Evolutionary conservation across 495 filamentous ascomycete species (phyloP), one percentile per base, ranked within the genome.

Genomic region (Pyrenopolyporus hunteri): DNA sequence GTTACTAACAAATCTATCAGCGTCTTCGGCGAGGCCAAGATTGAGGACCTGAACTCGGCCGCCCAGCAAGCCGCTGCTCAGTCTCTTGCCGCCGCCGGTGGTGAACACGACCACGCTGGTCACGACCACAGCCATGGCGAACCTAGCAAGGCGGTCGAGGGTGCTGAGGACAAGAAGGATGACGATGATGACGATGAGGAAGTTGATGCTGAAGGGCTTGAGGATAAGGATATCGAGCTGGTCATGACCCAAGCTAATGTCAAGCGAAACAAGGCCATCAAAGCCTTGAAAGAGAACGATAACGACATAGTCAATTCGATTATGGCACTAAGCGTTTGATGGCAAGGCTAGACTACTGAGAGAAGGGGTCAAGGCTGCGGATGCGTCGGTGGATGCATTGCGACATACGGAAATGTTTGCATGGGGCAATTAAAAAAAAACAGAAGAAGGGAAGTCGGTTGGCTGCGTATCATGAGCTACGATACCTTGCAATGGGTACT

Each of bases 301-400:
- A 96, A 97, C 70, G 95, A 99, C 76, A 98, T 99, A 80, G 95
- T 99, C 78, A 98, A 98, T 85, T 96, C 93, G 56, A 98, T 98
- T 81, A 98, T 98, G 94, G 92, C 93, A 65, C 83, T 98, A 76
- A 97, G 92, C 82, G 89, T 96, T 89, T 98, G 85, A 83, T 64
- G 22, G 43, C 19, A 13, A 8, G 14, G 8, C 40, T 25, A n/a
- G 55, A 13, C 22, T 23, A 13, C 29, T 23, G 28, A 16, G 9
- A 48, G 10, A 32, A 26, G 14, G 13, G 22, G 31, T 20, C 32
- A 22, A 25, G 42, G 10, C 10, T 17, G 43, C 11, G 36, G 45
- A 16, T 40, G 26, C 14, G 44, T 63, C 31, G 53, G 29, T 50
- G 33, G 33, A 40, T 54, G 59, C 57, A 59, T 66, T 64, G 63